Evolutionary conservation across 208 protist genomes (phyloP), one percentile per base, ranked within the genome.

Genomic region (Leishmania gerbilli): DNA sequence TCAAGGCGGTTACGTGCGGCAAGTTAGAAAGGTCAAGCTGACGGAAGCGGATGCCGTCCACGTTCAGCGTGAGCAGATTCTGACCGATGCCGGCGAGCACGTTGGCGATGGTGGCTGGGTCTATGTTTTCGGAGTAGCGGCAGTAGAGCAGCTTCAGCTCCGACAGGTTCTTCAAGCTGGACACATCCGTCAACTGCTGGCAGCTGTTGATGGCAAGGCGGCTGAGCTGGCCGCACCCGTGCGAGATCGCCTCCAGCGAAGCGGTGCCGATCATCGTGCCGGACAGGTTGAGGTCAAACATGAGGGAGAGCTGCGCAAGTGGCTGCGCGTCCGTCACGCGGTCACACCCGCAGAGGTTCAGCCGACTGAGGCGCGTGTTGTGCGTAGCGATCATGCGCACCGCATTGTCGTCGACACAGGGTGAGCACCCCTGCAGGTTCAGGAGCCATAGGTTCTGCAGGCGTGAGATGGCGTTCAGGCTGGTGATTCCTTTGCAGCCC

Each of bases 191-290:
- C 62, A 94, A 71, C 11, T 86, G 74, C 2, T 87, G 85, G 81
- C 91, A 94, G 86, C 91, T 94, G 86, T 94, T 94, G 83, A 94
- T 92, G 47, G 89, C 91, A 37, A 94, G 89, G 11, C 91, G 89
- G 76, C 88, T 91, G 49, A 94, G 91, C 84, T 94, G 91, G 4
- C 53, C 34, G 81, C 91, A 94, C 42, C 88, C 85, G 76, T 62
- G 67, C 31, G 91, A 79, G 78, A 94, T 89, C 56, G 87, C 87
- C 53, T 89, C 84, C 24, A 94, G 84, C 8, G 85, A 88, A 49
- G 68, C 79, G 81, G 89, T 91, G 37, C 71, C 78, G 47, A 94
- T 92, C 71, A 85, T 80, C 37, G 82, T 88, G 72, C 91, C 89
- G 15, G 88, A 92, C 68, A 94, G 62, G 84, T 94, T 94, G 19